Evolutionary conservation across 768 basidiomycete species (phyloP).

Genomic region (Auriscalpium vulgare): DNA sequence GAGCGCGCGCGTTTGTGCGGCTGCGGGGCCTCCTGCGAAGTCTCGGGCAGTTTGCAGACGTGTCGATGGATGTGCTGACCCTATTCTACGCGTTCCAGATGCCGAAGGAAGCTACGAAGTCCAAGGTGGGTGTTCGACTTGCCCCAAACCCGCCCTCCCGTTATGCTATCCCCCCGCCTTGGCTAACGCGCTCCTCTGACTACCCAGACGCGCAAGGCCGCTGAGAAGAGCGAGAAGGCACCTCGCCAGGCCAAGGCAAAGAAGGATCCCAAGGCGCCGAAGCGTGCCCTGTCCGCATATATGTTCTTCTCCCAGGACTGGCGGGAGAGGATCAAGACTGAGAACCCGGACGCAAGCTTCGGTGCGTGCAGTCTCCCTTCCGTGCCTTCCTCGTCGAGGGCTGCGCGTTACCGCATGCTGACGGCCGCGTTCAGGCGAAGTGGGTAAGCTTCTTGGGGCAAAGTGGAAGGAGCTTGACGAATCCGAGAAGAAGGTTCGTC

Average conservation of each 20-base stretch:
- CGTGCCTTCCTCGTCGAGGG: conserved; percentile 3
- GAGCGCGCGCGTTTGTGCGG: neutral
- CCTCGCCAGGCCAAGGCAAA: conserved; percentile 41
- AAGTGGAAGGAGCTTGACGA: conserved; percentile 97
- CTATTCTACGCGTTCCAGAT: conserved; percentile 40
- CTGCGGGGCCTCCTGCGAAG: neutral
- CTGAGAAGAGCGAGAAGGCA: conserved; percentile 61
- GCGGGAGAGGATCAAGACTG: conserved; percentile 90
- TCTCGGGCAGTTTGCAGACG: conserved; percentile 17
- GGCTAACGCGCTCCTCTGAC: conserved; percentile 9
- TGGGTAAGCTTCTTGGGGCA: conserved; percentile 90
- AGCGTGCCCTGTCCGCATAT: conserved; percentile 91
- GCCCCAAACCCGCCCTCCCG: conserved; percentile 10
- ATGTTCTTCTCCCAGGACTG: conserved; percentile 99
- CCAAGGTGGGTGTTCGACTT: conserved; percentile 44
- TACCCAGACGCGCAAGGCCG: conserved; percentile 58
- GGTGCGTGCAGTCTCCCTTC: conserved; percentile 37
- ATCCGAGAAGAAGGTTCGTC: conserved; percentile 77
- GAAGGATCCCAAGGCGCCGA: conserved; percentile 82
- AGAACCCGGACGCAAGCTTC: conserved; percentile 93
- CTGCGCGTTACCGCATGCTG: conserved; percentile 9
- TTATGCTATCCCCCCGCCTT: neutral
- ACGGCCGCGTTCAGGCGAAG: conserved; percentile 51
- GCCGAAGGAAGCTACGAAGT: conserved; percentile 71
- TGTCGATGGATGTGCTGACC: conserved; percentile 32